These are phyloP conservation scores for Candida nanaspora DNA, from an alignment of 805 yeast genomes.

Conservation along the genomic window DNA sequence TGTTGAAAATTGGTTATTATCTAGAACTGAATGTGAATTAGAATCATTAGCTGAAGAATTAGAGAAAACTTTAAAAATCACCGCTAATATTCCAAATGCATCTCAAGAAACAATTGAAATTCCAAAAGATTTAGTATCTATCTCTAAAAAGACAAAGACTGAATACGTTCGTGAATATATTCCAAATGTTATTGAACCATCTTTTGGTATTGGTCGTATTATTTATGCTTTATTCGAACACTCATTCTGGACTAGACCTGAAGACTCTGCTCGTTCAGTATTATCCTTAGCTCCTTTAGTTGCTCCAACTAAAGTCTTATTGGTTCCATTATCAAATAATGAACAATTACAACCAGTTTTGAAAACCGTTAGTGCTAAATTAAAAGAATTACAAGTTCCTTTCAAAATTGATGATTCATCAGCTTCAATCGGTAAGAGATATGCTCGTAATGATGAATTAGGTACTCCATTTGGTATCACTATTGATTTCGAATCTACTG, in stretches of 20 bases:
- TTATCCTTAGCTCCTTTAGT: conserved; percentile 90
- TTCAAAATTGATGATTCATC: conserved; percentile 96
- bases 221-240: conserved; percentile 91
- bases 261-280: conserved; percentile 73
- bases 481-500: conserved; percentile 86
- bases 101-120: conserved; percentile 48
- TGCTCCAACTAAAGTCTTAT: conserved; percentile 95
- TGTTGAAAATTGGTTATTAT: conserved; percentile 72
- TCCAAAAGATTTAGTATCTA: conserved; percentile 62
- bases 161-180: conserved; percentile 93
- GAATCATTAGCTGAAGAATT: conserved; percentile 71
- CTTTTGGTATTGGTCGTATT: conserved; percentile 98
- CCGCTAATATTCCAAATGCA: conserved; percentile 59
- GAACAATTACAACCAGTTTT: conserved; percentile 72
- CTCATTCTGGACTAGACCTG: conserved; percentile 91
- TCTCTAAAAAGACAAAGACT: conserved; percentile 69
- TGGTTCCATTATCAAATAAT: conserved; percentile 89
- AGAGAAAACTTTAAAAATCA: conserved; percentile 51
- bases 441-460: conserved; percentile 95
- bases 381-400: conserved; percentile 80
- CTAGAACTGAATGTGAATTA: conserved; percentile 79
- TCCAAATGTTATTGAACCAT: conserved; percentile 98
- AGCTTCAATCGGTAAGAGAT: conserved; percentile 96
- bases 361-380: conserved; percentile 55
- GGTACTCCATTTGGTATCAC: conserved; percentile 99